Evolutionary conservation across 495 filamentous ascomycete genomes (phyloP).

Genomic region (Penicillium nucicola): DNA sequence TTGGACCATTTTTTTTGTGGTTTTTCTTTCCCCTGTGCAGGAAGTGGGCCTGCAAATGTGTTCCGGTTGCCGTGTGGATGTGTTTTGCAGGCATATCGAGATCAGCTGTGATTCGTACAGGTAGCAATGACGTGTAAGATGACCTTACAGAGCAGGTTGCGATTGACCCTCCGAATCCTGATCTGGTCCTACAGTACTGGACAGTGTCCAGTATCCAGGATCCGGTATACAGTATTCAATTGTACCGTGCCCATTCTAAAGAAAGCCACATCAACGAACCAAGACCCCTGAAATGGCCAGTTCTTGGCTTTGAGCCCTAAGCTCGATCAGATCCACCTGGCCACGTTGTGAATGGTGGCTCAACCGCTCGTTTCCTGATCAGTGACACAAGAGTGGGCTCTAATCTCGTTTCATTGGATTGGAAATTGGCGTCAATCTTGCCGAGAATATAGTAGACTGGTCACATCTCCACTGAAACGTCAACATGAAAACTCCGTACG

Average conservation of each 20-base stretch:
- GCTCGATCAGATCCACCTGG: conserved; percentile 32
- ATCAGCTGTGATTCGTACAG: neutral
- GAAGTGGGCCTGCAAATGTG: conserved; percentile 24
- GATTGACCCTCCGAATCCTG: too few relatives aligned
- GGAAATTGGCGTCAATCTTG: conserved; percentile 11
- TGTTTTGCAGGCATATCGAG: conserved; percentile 11
- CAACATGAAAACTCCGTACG: neutral
- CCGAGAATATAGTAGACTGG: neutral
- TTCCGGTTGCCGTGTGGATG: conserved; percentile 19
- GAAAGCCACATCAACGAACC: too few relatives aligned
- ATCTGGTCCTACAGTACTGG: too few relatives aligned
- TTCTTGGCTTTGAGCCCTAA: conserved; percentile 25
- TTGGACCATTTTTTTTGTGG: too few relatives aligned
- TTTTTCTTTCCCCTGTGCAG: conserved; percentile 19
- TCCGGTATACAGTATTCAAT: neutral
- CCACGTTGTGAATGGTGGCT: conserved; percentile 35
- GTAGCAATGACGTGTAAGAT: neutral
- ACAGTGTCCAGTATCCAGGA: too few relatives aligned
- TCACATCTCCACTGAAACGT: neutral
- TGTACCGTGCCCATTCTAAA: too few relatives aligned
- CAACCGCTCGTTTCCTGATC: conserved; percentile 25
- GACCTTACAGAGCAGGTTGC: neutral
- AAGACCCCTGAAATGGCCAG: conserved; percentile 5
- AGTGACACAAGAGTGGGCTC: conserved; percentile 7
- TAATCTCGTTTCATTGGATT: conserved; percentile 2